phyloP scores from a whole-genome alignment of 768 basidiomycete species.

The Termitomyces sp. region DNA sequence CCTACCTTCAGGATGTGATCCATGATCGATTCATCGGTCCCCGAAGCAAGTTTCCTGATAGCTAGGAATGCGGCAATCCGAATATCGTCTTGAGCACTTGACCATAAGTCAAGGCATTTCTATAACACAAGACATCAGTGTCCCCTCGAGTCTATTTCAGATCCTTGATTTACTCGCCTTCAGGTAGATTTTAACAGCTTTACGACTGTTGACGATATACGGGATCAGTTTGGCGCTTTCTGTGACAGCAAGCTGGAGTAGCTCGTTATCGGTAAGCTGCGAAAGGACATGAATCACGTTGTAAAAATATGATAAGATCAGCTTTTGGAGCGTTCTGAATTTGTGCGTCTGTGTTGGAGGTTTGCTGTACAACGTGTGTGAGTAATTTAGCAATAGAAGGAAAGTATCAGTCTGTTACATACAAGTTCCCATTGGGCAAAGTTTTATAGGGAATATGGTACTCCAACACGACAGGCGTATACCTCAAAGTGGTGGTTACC shows the following conservation, averaged over 20 bases:
- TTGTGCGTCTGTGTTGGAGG: conserved; percentile 76
- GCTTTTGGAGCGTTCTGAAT: conserved; percentile 78
- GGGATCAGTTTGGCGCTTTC: conserved; percentile 90
- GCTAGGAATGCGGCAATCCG: conserved; percentile 85
- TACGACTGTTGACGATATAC: conserved; percentile 79
- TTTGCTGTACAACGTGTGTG: conserved; percentile 50
- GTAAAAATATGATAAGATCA: conserved; percentile 85
- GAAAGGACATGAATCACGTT: conserved; percentile 77
- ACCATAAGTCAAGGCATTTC: conserved; percentile 86
- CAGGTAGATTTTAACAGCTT: conserved; percentile 79
- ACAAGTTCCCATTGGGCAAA: conserved; percentile 82
- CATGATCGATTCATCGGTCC: conserved; percentile 72
- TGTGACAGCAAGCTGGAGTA: conserved; percentile 62
- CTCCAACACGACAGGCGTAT: conserved; percentile 83
- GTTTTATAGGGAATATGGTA: conserved; percentile 89
- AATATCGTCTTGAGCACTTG: conserved; percentile 68
- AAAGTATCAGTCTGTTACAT: conserved; percentile 24
- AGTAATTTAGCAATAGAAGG: conserved; percentile 1
- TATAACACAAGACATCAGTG: conserved; percentile 20
- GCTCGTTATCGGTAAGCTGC: conserved; percentile 64
- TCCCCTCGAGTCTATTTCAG: background rate
- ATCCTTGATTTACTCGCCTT: conserved; percentile 45
- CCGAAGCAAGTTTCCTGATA: conserved; percentile 71
- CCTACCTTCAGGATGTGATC: conserved; percentile 84
- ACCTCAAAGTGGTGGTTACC: conserved; percentile 78